A percentile compares a stretch with the other conserved stretches of the same genome.
phyloP scores from a whole-genome alignment of 2,329 filamentous ascomycete genomes.

The Penicillium oxalicum region DNA sequence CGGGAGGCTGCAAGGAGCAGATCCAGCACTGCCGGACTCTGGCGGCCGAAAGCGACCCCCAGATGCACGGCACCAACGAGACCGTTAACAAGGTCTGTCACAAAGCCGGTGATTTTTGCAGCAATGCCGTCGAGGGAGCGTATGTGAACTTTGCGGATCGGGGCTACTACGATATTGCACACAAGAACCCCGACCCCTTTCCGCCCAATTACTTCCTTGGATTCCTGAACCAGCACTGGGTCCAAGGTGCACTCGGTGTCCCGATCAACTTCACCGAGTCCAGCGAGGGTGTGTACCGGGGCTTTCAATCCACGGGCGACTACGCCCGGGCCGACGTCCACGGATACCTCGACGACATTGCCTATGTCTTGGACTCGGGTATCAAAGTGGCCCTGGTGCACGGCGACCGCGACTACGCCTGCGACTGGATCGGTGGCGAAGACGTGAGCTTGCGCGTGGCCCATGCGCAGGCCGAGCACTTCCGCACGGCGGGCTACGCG shows the following conservation, averaged over 20 bases:
- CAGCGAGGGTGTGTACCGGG: slow-evolving; percentile 39
- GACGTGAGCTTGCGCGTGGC: slow-evolving; percentile 46
- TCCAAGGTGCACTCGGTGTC: slow-evolving; percentile 54
- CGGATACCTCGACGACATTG: slow-evolving; percentile 32
- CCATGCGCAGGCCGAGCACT: slow-evolving; percentile 40
- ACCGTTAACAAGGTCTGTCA: slow-evolving; percentile 44
- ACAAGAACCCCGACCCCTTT: slow-evolving; percentile 48
- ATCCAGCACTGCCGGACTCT: slow-evolving; percentile 48
- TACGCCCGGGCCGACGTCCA: slow-evolving; percentile 43
- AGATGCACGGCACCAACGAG: slow-evolving; percentile 42
- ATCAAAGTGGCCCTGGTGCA: slow-evolving; percentile 54
- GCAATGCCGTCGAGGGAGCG: slow-evolving; percentile 39
- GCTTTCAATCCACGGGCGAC: slow-evolving; percentile 46
- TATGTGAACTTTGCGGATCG: slow-evolving; percentile 41
- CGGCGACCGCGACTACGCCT: slow-evolving; percentile 54
- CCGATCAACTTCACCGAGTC: slow-evolving; percentile 53
- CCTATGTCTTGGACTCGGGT: slow-evolving; percentile 51
- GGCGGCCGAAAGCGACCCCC: slow-evolving; percentile 45
- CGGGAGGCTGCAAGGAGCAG: slow-evolving; percentile 50
- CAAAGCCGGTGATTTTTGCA: slow-evolving; percentile 43
- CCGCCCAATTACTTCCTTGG: slow-evolving; percentile 49
- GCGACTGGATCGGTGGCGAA: slow-evolving; percentile 55
- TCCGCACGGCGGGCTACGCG: slow-evolving; percentile 48
- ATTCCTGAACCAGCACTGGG: slow-evolving; percentile 53
- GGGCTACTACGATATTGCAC: slow-evolving; percentile 55